A percentile compares a stretch with the other conserved stretches of the same genome.
These are phyloP conservation scores for Penicillium angulare DNA, from an alignment of 495 filamentous ascomycete species.

Conservation along the genomic window DNA sequence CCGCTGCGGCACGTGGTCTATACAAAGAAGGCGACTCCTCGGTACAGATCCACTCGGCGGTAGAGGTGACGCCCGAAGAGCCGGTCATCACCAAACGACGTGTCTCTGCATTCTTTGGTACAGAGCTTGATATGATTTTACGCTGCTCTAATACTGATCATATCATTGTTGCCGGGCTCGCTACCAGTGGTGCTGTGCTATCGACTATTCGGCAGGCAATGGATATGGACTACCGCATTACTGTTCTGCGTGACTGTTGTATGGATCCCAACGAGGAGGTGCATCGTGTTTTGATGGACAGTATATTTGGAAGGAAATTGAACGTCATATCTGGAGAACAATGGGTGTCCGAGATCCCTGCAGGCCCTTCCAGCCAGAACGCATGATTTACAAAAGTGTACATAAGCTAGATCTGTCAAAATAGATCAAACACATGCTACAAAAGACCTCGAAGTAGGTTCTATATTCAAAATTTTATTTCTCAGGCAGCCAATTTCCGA, in stretches of 20 bases:
- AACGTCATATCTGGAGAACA: conserved; percentile 13
- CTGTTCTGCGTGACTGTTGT: conserved; percentile 37
- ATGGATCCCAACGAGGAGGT: conserved; percentile 34
- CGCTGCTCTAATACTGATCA: conserved; percentile 25
- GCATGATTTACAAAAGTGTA: too few species aligned
- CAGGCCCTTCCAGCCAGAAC: too few species aligned
- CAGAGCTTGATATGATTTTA: conserved; percentile 37
- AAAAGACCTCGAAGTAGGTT: too few species aligned
- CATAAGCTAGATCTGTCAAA: too few species aligned
- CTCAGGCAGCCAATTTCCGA: too few species aligned
- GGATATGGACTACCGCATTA: conserved; percentile 36
- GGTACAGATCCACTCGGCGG: conserved; percentile 22
- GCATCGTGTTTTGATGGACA: conserved; percentile 34
- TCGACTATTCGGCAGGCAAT: conserved; percentile 38
- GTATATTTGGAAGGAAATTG: conserved; percentile 31
- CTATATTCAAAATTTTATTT: too few species aligned
- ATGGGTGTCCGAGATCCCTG: conserved; percentile 11
- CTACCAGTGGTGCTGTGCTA: conserved; percentile 39
- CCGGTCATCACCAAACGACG: conserved; percentile 34
- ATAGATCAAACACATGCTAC: too few species aligned
- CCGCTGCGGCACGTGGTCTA: conserved; percentile 10
- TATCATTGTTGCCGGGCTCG: conserved; percentile 33
- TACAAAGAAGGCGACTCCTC: conserved; percentile 24
- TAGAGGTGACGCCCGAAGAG: conserved; percentile 22
- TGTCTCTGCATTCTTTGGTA: conserved; percentile 35